phyloP scores from a whole-genome alignment of 2,329 filamentous ascomycete genomes.

The Epichloe amarillans region DNA sequence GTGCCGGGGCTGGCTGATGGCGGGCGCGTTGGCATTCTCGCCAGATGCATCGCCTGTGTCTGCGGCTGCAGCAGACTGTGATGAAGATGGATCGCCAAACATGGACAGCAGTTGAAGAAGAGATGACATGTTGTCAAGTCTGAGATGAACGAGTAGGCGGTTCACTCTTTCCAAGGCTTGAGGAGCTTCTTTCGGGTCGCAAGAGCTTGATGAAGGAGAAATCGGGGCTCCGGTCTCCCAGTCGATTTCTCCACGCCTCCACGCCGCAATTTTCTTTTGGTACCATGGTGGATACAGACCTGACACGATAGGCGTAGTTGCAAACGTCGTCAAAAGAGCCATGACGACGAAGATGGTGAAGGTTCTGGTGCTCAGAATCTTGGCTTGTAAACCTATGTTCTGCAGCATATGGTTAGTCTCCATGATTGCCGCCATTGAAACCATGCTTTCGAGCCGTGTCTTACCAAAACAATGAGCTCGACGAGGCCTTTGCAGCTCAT shows the following conservation, averaged over 20 bases:
- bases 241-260: constrained; percentile 76
- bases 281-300: constrained; percentile 58
- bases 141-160: constrained; percentile 65
- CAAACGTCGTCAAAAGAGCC: constrained; percentile 76
- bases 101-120: constrained; percentile 73
- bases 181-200: constrained; percentile 3
- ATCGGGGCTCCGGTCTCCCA: constrained; percentile 42
- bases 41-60: constrained; percentile 5
- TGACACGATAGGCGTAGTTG: constrained; percentile 64
- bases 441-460: constrained; percentile 12
- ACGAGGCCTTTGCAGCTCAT: constrained; percentile 98
- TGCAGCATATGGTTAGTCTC: constrained; percentile 11
- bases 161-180: constrained; percentile 27
- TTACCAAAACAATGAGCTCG: constrained; percentile 82
- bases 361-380: constrained; percentile 64
- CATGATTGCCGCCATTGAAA: not conserved
- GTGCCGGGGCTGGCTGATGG: not conserved
- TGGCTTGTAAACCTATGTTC: constrained; percentile 68
- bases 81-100: constrained; percentile 39
- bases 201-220: constrained; percentile 6
- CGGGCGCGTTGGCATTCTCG: constrained; percentile 6
- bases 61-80: constrained; percentile 3
- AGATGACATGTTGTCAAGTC: constrained; percentile 71
- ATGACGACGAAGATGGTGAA: constrained; percentile 95
- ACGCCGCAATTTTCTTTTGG: constrained; percentile 36